Percentiles rank a stretch among this genome's conserved stretches.
These are phyloP conservation scores for Fusarium sp. DNA, from an alignment of 2,329 filamentous ascomycete genomes.

Conservation along the genomic window DNA sequence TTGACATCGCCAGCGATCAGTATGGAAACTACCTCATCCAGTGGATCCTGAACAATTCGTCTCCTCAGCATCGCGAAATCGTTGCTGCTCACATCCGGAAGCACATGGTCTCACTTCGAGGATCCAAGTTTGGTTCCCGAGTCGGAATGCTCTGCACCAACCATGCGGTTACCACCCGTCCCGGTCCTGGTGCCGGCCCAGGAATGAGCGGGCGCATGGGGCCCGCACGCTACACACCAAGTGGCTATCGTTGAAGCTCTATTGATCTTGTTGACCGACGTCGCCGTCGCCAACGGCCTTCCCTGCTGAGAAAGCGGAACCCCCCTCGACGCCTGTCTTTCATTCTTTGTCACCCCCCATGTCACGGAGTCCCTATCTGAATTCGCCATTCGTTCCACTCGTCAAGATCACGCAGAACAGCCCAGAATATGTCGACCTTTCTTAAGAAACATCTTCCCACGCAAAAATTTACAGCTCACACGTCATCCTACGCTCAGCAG, in stretches of 20 bases:
- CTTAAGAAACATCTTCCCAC: constrained; percentile 59
- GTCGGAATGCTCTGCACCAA: constrained; percentile 99
- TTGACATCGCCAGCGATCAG: constrained; percentile 98
- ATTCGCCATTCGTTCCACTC: constrained; percentile 45
- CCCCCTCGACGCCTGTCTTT: constrained; percentile 24
- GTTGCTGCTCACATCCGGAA: constrained; percentile 95
- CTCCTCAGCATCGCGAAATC: constrained; percentile 86
- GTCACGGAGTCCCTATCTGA: constrained; percentile 42
- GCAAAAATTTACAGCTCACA: constrained; percentile 63
- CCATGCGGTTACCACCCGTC: constrained; percentile 85
- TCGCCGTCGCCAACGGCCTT: constrained; percentile 1
- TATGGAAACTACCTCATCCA: constrained; percentile 99
- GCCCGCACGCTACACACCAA: constrained; percentile 61
- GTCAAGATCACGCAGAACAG: constrained; percentile 49
- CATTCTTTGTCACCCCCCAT: constrained; percentile 40
- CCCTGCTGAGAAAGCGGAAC: constrained; percentile 8
- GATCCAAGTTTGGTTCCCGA: constrained; percentile 97
- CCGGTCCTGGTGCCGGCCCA: constrained; percentile 80
- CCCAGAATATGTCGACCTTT: constrained; percentile 57
- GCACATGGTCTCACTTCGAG: constrained; percentile 98
- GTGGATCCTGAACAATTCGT: constrained; percentile 91
- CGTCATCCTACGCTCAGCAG: constrained; percentile 64
- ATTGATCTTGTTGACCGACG: not conserved
- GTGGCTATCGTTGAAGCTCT: constrained; percentile 61
- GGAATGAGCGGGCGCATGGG: constrained; percentile 66